phyloP scores from a whole-genome alignment of 257 asterid genomes.

The Solanum virginianum region DNA sequence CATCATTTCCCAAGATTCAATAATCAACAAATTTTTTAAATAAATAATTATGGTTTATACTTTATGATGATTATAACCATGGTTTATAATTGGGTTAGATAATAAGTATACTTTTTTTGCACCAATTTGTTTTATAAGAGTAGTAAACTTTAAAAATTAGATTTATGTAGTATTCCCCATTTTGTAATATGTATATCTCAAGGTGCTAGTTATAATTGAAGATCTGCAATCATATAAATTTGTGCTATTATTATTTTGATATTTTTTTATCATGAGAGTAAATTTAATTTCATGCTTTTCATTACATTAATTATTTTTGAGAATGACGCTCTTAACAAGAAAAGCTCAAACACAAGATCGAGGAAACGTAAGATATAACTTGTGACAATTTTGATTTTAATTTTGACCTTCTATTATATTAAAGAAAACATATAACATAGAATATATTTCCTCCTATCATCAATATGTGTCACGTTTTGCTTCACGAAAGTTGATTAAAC shows the following conservation, averaged over 20 bases:
- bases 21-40: not conserved
- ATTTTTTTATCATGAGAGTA: not conserved
- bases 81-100: not conserved
- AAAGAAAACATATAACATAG: accelerated
- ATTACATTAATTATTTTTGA: too few relatives aligned
- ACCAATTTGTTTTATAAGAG: not conserved
- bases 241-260: not conserved
- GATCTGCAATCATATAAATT: not conserved
- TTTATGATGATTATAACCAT: not conserved
- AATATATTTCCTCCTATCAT: not conserved
- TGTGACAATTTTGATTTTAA: not conserved
- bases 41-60: not conserved
- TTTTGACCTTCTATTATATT: not conserved
- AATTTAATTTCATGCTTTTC: not conserved
- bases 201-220: not conserved
- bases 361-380: not conserved
- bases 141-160: not conserved
- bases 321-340: too few relatives aligned
- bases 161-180: not conserved
- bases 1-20: not conserved
- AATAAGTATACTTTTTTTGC: not conserved
- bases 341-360: not conserved
- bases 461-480: not conserved
- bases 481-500: not conserved
- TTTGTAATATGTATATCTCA: not conserved